A percentile compares a stretch with the other conserved stretches of the same genome.
phyloP scores from a whole-genome alignment of 257 asterid genomes.

The Solanum lignicaule region DNA sequence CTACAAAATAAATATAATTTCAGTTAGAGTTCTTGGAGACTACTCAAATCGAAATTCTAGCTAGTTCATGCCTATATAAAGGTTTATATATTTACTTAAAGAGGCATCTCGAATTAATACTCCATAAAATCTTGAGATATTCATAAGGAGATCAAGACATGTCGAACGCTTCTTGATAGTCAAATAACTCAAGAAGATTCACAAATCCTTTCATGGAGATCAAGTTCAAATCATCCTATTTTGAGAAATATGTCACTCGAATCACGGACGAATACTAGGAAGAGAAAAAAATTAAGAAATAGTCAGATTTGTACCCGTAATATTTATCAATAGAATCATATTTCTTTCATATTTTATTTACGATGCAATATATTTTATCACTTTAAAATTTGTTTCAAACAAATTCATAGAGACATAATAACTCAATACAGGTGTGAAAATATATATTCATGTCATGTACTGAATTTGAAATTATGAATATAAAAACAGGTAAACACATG shows the following conservation, averaged over 20 bases:
- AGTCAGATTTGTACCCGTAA: rapidly evolving
- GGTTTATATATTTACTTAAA: too few species aligned
- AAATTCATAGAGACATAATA: background rate
- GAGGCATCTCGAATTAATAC: background rate
- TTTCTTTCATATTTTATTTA: too few species aligned
- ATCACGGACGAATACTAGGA: background rate
- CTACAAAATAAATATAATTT: too few species aligned
- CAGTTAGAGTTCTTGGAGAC: background rate
- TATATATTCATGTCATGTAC: background rate
- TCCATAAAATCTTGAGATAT: background rate
- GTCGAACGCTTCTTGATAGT: background rate
- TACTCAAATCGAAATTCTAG: too few species aligned
- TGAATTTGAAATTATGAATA: background rate
- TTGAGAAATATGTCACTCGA: too few species aligned
- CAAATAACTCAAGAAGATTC: background rate
- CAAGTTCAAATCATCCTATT: background rate
- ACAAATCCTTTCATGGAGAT: background rate
- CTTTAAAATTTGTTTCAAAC: too few species aligned
- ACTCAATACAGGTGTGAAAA: background rate
- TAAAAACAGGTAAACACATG: background rate
- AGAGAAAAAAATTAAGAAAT: background rate
- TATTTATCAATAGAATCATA: too few species aligned
- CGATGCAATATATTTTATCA: too few species aligned
- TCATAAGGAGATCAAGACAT: background rate
- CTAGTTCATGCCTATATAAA: too few species aligned